phyloP scores from a whole-genome alignment of 768 basidiomycete species.

The Mycena capillaripes region DNA sequence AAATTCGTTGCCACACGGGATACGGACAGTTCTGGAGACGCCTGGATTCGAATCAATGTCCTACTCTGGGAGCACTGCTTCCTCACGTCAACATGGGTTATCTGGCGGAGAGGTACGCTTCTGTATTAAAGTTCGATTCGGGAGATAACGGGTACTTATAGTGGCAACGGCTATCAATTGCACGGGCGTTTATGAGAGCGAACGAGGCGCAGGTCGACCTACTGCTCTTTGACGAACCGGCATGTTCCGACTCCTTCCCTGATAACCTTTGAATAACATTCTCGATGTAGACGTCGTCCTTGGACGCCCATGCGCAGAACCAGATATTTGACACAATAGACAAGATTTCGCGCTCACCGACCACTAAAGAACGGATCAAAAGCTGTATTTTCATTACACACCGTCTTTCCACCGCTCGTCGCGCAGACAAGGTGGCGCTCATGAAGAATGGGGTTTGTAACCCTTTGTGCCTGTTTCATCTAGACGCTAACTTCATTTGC shows the following conservation, averaged over 20 bases:
- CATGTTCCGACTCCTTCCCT: conserved; percentile 49
- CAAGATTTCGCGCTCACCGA: conserved; percentile 69
- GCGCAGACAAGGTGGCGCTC: conserved; percentile 90
- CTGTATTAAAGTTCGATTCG: background rate
- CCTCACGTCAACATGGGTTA: conserved; percentile 71
- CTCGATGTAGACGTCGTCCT: conserved; percentile 74
- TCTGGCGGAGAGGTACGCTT: conserved; percentile 86
- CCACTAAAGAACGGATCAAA: conserved; percentile 68
- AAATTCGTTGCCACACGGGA: conserved; percentile 74
- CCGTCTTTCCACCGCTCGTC: conserved; percentile 82
- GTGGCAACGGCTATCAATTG: conserved; percentile 92
- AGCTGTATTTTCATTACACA: conserved; percentile 90
- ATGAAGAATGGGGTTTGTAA: conserved; percentile 79
- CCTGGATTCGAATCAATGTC: conserved; percentile 70
- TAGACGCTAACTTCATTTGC: conserved; percentile 37
- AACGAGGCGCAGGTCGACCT: conserved; percentile 82
- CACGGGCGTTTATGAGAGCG: conserved; percentile 90
- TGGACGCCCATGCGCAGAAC: conserved; percentile 86
- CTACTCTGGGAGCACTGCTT: conserved; percentile 55
- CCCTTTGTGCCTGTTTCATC: conserved; percentile 20
- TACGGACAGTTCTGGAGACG: conserved; percentile 80
- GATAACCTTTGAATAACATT: conserved; percentile 21
- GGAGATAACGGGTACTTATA: conserved; percentile 45
- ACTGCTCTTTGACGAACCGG: conserved; percentile 89
- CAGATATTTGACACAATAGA: conserved; percentile 84